Conservation (phyloP, 768 basidiomycete species). For the Polyporus arcularius region DNA sequence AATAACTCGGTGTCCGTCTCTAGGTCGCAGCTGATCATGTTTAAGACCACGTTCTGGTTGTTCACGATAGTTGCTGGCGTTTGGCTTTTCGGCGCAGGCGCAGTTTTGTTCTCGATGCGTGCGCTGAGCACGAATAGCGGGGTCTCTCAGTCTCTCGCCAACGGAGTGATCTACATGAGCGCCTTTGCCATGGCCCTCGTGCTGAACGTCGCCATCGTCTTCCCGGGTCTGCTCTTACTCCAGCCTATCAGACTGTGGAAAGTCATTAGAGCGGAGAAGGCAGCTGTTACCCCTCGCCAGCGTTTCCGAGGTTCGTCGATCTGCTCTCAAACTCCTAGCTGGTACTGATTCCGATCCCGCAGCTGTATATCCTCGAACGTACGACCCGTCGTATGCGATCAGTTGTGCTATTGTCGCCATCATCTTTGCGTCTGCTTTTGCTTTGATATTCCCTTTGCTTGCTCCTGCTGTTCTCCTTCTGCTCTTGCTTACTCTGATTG, state of each 20-base stretch:
- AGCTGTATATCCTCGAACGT: slow-evolving; percentile 73
- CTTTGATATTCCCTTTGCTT: slow-evolving; percentile 75
- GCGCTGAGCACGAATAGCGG: slow-evolving; percentile 47
- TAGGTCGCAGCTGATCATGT: slow-evolving; percentile 56
- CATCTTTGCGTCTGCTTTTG: slow-evolving; percentile 72
- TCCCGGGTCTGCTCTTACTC: slow-evolving; percentile 72
- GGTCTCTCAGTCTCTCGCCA: slow-evolving; percentile 51
- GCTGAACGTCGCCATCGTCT: slow-evolving; percentile 65
- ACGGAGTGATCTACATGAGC: slow-evolving; percentile 73
- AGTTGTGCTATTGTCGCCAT: slow-evolving; percentile 68
- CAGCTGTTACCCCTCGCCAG: slow-evolving; percentile 74
- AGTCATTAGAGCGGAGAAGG: slow-evolving; percentile 54
- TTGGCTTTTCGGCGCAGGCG: slow-evolving; percentile 67
- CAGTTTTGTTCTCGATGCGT: slow-evolving; percentile 67
- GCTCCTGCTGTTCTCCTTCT: slow-evolving; percentile 69
- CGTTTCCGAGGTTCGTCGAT: slow-evolving; percentile 65
- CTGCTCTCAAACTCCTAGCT: not conserved
- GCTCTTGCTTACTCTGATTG: slow-evolving; percentile 65
- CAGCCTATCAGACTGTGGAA: slow-evolving; percentile 67
- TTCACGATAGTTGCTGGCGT: slow-evolving; percentile 54
- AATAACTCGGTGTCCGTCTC: slow-evolving; percentile 66
- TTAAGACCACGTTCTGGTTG: slow-evolving; percentile 65
- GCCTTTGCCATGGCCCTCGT: slow-evolving; percentile 58
- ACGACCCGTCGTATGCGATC: slow-evolving; percentile 68
- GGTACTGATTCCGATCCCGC: not conserved